Conservation (phyloP, 1,139 yeast genomes). For the Scheffersomyces lignicola region DNA sequence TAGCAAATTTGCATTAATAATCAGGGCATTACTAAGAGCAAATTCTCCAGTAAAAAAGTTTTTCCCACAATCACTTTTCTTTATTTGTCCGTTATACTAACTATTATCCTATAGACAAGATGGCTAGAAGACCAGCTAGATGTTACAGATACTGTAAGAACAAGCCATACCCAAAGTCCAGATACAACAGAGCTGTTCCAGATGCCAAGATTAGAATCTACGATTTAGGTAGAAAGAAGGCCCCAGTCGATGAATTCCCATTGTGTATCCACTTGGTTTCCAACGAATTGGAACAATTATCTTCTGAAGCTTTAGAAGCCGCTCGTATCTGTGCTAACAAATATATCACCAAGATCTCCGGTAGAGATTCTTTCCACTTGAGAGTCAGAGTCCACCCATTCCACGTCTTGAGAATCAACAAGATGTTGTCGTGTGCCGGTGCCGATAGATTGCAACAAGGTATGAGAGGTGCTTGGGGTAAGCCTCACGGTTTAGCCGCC, state of each 20-base stretch:
- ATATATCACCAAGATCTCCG: conserved; percentile 95
- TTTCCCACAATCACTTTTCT: background rate
- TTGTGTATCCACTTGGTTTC: conserved; percentile 98
- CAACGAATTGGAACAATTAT: conserved; percentile 98
- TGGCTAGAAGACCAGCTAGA: conserved; percentile 99
- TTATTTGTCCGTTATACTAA: conserved; percentile 27
- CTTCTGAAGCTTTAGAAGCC: conserved; percentile 99
- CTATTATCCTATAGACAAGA: conserved; percentile 49
- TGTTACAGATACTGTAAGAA: conserved; percentile 99
- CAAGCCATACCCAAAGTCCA: conserved; percentile 99
- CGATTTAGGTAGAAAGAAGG: conserved; percentile 99
- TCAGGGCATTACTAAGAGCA: background rate
- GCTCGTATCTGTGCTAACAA: conserved; percentile 99
- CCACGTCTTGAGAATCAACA: conserved; percentile 99
- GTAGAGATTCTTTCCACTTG: conserved; percentile 99
- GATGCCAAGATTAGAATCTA: conserved; percentile 99
- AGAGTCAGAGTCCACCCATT: conserved; percentile 99
- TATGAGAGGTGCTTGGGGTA: conserved; percentile 99
- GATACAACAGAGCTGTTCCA: conserved; percentile 99
- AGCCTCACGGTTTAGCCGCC: conserved; percentile 99
- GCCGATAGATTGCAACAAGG: conserved; percentile 99
- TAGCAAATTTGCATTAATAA: too few relatives aligned
- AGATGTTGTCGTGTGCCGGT: conserved; percentile 99
- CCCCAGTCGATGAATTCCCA: conserved; percentile 99
- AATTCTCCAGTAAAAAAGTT: background rate